A percentile compares a stretch with the other conserved stretches of the same genome.
Evolutionary conservation across 768 basidiomycete genomes (phyloP).

Genomic region (Panaeolus cyanescens): DNA sequence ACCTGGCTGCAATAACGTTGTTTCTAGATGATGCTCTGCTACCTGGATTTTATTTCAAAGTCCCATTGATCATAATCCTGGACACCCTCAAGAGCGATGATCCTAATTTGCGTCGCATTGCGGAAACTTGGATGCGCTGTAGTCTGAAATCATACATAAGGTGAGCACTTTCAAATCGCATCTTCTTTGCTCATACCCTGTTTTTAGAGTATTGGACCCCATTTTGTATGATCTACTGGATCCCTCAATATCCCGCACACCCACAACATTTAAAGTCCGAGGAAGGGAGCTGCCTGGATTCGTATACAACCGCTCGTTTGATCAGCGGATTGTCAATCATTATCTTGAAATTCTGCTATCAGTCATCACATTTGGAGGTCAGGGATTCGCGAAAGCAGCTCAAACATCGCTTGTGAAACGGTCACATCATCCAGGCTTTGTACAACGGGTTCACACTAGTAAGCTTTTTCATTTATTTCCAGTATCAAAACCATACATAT

Average conservation of each 20-base stretch:
- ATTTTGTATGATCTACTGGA: conserved; percentile 78
- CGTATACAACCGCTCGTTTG: conserved; percentile 72
- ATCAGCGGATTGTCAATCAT: conserved; percentile 73
- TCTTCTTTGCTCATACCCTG: conserved; percentile 2
- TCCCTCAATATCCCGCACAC: conserved; percentile 58
- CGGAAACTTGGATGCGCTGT: conserved; percentile 98
- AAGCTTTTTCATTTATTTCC: conserved; percentile 15
- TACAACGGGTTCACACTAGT: conserved; percentile 65
- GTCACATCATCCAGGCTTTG: conserved; percentile 62
- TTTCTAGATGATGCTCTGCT: conserved; percentile 72
- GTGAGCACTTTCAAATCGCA: conserved; percentile 37
- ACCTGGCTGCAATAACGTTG: not conserved
- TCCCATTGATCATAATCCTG: conserved; percentile 86
- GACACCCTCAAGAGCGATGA: conserved; percentile 81
- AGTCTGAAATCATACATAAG: conserved; percentile 89
- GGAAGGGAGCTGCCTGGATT: conserved; percentile 70
- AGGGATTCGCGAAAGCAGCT: conserved; percentile 80
- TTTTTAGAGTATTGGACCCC: conserved; percentile 82
- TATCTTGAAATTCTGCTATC: conserved; percentile 77
- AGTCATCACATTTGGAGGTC: conserved; percentile 85
- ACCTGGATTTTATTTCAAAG: conserved; percentile 82
- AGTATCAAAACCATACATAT: conserved; percentile 9
- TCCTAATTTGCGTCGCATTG: conserved; percentile 71
- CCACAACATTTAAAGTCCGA: conserved; percentile 51
- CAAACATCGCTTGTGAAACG: conserved; percentile 63